These are phyloP conservation scores for Caryopteris hybrid DNA, from an alignment of 305 asterid genomes.

Conservation along the genomic window DNA sequence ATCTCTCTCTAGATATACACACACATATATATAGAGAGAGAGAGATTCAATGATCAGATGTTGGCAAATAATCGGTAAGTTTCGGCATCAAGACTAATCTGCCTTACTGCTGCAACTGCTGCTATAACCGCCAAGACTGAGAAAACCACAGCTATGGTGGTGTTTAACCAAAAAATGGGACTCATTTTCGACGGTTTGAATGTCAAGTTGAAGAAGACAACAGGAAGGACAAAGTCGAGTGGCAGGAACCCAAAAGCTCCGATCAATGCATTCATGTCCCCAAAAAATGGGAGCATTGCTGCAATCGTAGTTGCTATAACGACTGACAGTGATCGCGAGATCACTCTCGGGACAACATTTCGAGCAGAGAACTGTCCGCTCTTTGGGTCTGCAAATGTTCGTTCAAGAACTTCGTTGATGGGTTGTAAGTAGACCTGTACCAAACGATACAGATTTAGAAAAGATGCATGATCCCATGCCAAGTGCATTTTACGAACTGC, in stretches of 20 bases:
- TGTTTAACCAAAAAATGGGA: conserved; percentile 50
- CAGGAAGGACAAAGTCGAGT: conserved; percentile 81
- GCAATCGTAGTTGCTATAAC: conserved; percentile 60
- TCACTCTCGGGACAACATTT: conserved; percentile 66
- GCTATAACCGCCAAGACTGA: conserved; percentile 53
- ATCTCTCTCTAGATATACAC: too few species aligned
- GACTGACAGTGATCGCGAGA: conserved; percentile 65
- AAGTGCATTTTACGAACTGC: too few species aligned
- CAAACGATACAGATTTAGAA: neutral
- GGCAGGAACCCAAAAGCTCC: conserved; percentile 97
- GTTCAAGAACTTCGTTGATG: conserved; percentile 77
- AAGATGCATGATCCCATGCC: too few species aligned
- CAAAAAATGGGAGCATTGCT: conserved; percentile 92
- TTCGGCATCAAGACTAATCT: conserved; percentile 79
- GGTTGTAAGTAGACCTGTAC: conserved; percentile 87
- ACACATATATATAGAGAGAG: too few species aligned
- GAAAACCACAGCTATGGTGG: conserved; percentile 52
- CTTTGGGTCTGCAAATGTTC: conserved; percentile 56
- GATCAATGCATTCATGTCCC: conserved; percentile 73
- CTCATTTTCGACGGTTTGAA: conserved; percentile 66
- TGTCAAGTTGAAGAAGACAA: conserved; percentile 73
- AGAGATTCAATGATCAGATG: conserved; percentile 26
- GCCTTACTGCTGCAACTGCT: conserved; percentile 88
- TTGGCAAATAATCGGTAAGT: conserved; percentile 71
- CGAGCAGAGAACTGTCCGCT: conserved; percentile 61